phyloP scores from a whole-genome alignment of 2,329 filamentous ascomycete genomes.

The Emergomyces orientalis region DNA sequence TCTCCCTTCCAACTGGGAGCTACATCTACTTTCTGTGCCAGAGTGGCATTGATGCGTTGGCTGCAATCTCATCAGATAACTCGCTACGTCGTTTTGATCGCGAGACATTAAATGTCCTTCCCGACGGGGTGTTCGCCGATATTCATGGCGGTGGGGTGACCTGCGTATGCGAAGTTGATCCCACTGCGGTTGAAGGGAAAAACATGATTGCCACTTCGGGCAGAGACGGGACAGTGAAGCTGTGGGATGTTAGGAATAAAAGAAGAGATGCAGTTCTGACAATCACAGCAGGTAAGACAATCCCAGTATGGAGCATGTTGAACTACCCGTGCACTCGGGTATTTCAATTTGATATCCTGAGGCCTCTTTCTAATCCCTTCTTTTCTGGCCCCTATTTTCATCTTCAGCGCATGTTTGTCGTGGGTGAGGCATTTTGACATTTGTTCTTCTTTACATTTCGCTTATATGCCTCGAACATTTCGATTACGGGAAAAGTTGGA shows the following conservation, averaged over 20 bases:
- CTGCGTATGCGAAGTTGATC: conserved; percentile 19
- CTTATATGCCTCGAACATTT: too few species aligned
- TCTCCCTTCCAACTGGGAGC: conserved; percentile 31
- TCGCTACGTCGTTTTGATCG: conserved; percentile 36
- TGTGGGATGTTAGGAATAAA: conserved; percentile 33
- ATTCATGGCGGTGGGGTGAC: conserved; percentile 30
- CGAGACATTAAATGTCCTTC: conserved; percentile 24
- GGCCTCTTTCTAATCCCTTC: not conserved
- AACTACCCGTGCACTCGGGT: not conserved
- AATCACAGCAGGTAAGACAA: conserved; percentile 27
- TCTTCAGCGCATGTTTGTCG: not conserved
- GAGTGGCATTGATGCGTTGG: conserved; percentile 25
- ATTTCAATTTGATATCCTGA: not conserved
- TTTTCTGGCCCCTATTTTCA: not conserved
- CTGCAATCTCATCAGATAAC: conserved; percentile 39
- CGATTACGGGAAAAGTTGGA: not conserved
- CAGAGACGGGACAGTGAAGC: conserved; percentile 33
- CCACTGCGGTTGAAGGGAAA: conserved; percentile 12
- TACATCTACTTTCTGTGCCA: conserved; percentile 37
- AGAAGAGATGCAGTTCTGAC: conserved; percentile 24
- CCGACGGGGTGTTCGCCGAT: conserved; percentile 12
- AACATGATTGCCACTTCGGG: conserved; percentile 20
- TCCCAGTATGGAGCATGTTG: not conserved
- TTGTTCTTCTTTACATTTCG: not conserved
- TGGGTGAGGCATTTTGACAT: not conserved